These are phyloP conservation scores for Zygosaccharomyces bailii DNA, from an alignment of 805 yeast species.

Conservation along the genomic window DNA sequence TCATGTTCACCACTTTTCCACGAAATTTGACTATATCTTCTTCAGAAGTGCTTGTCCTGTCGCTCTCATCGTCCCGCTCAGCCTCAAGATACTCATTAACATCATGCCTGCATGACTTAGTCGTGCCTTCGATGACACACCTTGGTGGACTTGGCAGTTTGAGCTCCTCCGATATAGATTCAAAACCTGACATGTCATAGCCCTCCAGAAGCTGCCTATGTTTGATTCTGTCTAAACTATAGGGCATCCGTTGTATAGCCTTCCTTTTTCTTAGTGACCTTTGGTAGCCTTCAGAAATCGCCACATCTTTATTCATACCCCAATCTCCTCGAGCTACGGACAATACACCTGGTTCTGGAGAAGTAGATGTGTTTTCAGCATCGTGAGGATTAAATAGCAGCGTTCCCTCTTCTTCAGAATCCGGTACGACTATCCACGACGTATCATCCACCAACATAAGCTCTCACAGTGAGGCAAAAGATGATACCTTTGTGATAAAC, in stretches of 20 bases:
- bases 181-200: constrained; percentile 28
- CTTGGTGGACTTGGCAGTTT: constrained; percentile 15
- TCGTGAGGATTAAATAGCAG: constrained; percentile 3
- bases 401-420: constrained; percentile 28
- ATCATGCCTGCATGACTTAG: not conserved
- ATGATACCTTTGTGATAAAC: not conserved
- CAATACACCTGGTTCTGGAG: constrained; percentile 1
- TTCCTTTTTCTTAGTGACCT: constrained; percentile 32
- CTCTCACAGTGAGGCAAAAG: constrained; percentile 2
- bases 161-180: constrained; percentile 22
- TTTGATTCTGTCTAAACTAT: constrained; percentile 34
- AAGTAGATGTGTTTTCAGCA: constrained; percentile 1
- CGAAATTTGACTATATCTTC: constrained; percentile 19
- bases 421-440: constrained; percentile 24
- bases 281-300: constrained; percentile 1
- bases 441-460: constrained; percentile 17
- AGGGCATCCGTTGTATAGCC: constrained; percentile 37
- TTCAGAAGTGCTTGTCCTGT: not conserved
- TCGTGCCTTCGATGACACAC: not conserved
- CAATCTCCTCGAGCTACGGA: no score
- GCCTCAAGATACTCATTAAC: not conserved
- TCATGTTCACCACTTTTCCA: constrained; percentile 29
- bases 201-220: constrained; percentile 34
- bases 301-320: no score
- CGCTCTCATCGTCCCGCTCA: not conserved